Evolutionary conservation across 331 rosid genomes (phyloP), one percentile per base, ranked within the genome.

Genomic region (Rosa hybrid): DNA sequence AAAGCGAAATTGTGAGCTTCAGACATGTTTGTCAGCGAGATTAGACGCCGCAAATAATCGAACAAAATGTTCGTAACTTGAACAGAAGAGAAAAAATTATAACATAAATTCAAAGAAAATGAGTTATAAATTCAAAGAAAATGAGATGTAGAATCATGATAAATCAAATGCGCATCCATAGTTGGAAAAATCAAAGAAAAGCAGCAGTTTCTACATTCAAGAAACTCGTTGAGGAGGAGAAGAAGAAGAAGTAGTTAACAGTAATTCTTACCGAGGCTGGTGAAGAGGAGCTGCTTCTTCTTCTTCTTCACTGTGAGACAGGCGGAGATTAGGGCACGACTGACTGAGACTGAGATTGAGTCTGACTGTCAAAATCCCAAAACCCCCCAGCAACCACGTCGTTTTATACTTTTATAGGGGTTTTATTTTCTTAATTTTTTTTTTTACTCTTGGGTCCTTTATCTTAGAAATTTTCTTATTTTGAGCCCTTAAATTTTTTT

Each of bases 161-260:
- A 25, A 74, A 74, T 53, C 77, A 56, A n/a, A 74, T 38, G 49
- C 67, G 14, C n/a, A 53, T 11, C 34, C 46, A 44, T 74, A 54
- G 51, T 54, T 38, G 4, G n/a, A 7, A 6, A 42, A 20, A 12
- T 34, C 48, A 8, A 21, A 74, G 11, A 45, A 45, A 38, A 3
- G 67, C n/a, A 74, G 49, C 34, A 39, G 67, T 54, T 54, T 34
- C 78, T 18, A 74, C 45, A 25, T 25, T 14, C 76, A 72, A 39
- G 7, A 72, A 23, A 71, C 7, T 71, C 9, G 14, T 23, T 5
- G 23, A 12, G 7, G 6, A 14, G 60, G 25, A 72, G 44, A 5
- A 25, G 44, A 71, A 48, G 23, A 34, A 72, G 20, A 34, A 34
- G 4, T 3, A 34, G 39, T 34, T 34, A 34, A 3, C 39, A 34